Percentiles rank a stretch among this genome's conserved stretches.
Conservation (phyloP, 805 yeast species). For the Yamadazyma paraphyllophila region DNA sequence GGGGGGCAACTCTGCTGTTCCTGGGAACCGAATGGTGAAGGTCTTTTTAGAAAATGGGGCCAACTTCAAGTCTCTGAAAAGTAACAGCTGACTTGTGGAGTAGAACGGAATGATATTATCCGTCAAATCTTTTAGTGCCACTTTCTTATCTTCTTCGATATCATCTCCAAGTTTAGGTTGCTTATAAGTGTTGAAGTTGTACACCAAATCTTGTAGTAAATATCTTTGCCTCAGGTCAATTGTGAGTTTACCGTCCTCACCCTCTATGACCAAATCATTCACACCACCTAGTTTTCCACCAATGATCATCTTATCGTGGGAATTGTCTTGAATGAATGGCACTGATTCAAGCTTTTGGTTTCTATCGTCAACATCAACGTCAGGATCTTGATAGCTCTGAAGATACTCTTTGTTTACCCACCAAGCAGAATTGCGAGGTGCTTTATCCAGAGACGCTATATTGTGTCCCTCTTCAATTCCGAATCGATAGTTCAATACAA, state of each 20-base stretch:
- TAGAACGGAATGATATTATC: slow-evolving; percentile 39
- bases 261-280: slow-evolving; percentile 27
- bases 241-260: slow-evolving; percentile 11
- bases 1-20: slow-evolving; percentile 32
- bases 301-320: slow-evolving; percentile 19
- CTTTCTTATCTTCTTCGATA: slow-evolving; percentile 9
- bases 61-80: slow-evolving; percentile 32
- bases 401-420: slow-evolving; percentile 40
- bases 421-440: slow-evolving; percentile 20
- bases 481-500: slow-evolving; percentile 36
- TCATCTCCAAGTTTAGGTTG: slow-evolving; percentile 3
- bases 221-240: slow-evolving; percentile 21
- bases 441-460: slow-evolving; percentile 10
- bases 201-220: slow-evolving; percentile 35
- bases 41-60: slow-evolving; percentile 16
- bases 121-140: slow-evolving; percentile 25
- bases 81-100: slow-evolving; percentile 36
- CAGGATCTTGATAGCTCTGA: slow-evolving; percentile 22
- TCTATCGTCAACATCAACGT: slow-evolving; percentile 19
- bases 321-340: slow-evolving; percentile 14
- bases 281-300: slow-evolving; percentile 39
- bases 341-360: slow-evolving; percentile 14
- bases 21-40: slow-evolving; percentile 25
- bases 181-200: slow-evolving; percentile 26
- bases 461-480: slow-evolving; percentile 16